Evolutionary conservation across 768 basidiomycete species (phyloP).

Genomic region (Termitomyces sp.): DNA sequence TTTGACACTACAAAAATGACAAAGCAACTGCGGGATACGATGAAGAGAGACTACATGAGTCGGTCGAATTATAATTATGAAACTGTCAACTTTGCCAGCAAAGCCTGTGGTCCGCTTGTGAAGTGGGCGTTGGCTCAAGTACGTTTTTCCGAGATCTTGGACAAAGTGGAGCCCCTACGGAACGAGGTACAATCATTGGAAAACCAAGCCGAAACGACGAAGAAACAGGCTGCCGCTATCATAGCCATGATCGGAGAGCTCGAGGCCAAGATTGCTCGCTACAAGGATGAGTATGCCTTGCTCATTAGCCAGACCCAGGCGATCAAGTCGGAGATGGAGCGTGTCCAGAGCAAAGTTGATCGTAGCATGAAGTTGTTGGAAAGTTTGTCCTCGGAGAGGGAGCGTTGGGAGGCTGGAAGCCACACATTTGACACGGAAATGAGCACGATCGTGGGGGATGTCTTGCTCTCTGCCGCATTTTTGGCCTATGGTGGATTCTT

Average conservation of each 20-base stretch:
- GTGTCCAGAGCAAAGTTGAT: conserved; percentile 95
- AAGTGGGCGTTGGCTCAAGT: conserved; percentile 99
- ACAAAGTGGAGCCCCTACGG: conserved; percentile 93
- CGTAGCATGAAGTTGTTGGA: conserved; percentile 94
- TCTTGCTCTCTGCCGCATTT: conserved; percentile 93
- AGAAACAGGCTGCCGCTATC: conserved; percentile 88
- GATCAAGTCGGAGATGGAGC: conserved; percentile 97
- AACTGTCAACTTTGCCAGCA: conserved; percentile 90
- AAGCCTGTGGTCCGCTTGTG: conserved; percentile 95
- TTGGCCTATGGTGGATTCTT: conserved; percentile 98
- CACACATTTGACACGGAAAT: conserved; percentile 96
- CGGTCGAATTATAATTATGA: conserved; percentile 93
- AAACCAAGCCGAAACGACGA: conserved; percentile 90
- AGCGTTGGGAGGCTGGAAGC: conserved; percentile 93
- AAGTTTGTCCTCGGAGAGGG: conserved; percentile 91
- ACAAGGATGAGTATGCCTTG: conserved; percentile 96
- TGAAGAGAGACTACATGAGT: conserved; percentile 92
- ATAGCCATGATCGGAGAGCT: conserved; percentile 91
- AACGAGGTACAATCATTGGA: conserved; percentile 95
- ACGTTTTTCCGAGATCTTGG: conserved; percentile 93
- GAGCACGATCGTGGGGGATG: conserved; percentile 98
- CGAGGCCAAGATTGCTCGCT: conserved; percentile 86
- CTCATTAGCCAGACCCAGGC: conserved; percentile 96
- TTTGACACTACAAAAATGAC: conserved; percentile 96
- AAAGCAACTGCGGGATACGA: conserved; percentile 78